Percentiles rank a stretch among this genome's conserved stretches.
phyloP scores from a whole-genome alignment of 2,329 filamentous ascomycete genomes.

The Sporothrix schenckii region DNA sequence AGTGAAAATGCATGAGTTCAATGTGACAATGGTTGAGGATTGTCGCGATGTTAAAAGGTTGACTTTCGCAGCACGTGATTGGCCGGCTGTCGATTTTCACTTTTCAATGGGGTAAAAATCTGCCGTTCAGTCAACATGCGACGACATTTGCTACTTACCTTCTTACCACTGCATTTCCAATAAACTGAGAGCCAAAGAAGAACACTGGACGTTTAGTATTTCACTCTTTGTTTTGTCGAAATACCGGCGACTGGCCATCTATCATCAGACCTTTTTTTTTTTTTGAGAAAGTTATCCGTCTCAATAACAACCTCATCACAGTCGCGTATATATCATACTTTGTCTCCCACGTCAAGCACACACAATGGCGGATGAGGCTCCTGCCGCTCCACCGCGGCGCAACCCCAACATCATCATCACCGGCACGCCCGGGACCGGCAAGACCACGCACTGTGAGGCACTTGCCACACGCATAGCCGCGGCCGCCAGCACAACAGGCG shows the following conservation, averaged over 20 bases:
- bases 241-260: background rate
- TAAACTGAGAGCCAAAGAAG: background rate
- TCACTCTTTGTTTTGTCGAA: background rate
- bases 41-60: slow-evolving; percentile 4
- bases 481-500: background rate
- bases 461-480: slow-evolving; percentile 68
- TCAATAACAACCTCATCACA: background rate
- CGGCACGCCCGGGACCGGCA: slow-evolving; percentile 92
- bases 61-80: slow-evolving; percentile 29
- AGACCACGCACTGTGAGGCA: slow-evolving; percentile 87
- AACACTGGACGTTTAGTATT: background rate
- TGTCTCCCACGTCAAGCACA: background rate
- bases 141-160: background rate
- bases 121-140: slow-evolving; percentile 1
- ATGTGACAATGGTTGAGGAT: background rate
- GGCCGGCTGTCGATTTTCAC: slow-evolving; percentile 9
- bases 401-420: slow-evolving; percentile 91
- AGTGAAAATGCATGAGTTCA: background rate
- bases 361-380: slow-evolving; percentile 29
- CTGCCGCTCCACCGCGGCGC: slow-evolving; percentile 39
- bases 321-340: background rate
- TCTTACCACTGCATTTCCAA: background rate
- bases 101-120: slow-evolving; percentile 30
- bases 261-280: background rate
- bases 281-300: background rate